Evolutionary conservation across 495 filamentous ascomycete species (phyloP).

Genomic region (Neurospora tetraspora): DNA sequence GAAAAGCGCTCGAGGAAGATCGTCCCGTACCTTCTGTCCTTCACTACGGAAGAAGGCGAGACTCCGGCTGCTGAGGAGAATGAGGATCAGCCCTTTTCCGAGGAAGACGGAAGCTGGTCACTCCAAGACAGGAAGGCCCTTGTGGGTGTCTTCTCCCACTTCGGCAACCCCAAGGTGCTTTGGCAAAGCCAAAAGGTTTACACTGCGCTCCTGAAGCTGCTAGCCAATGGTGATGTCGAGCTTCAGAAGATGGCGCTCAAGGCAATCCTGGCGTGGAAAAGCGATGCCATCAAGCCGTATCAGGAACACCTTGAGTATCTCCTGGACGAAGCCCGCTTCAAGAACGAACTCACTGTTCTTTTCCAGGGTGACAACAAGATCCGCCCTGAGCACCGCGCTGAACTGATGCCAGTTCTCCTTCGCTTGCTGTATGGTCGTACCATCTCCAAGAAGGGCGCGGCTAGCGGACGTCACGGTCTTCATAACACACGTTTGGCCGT

Average conservation of each 20-base stretch:
- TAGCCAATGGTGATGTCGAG: constrained; percentile 80
- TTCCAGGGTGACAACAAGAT: constrained; percentile 75
- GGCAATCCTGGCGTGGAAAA: constrained; percentile 83
- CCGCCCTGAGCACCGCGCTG: constrained; percentile 56
- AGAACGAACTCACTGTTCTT: constrained; percentile 81
- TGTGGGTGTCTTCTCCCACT: constrained; percentile 72
- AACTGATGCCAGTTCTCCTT: constrained; percentile 75
- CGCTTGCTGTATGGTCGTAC: constrained; percentile 81
- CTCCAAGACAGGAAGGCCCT: constrained; percentile 64
- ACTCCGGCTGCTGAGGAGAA: constrained; percentile 29
- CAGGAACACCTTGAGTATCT: constrained; percentile 81
- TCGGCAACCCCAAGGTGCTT: constrained; percentile 73
- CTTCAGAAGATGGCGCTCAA: constrained; percentile 78
- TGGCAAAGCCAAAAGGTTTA: constrained; percentile 72
- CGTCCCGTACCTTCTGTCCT: constrained; percentile 76
- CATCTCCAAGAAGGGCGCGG: constrained; percentile 68
- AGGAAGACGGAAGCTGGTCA: constrained; percentile 46
- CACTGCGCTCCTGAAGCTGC: constrained; percentile 55
- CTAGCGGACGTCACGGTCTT: constrained; percentile 48
- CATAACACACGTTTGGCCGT: constrained; percentile 53
- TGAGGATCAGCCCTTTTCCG: constrained; percentile 34
- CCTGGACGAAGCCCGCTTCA: constrained; percentile 82
- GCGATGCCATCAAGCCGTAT: constrained; percentile 61
- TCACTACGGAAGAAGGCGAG: constrained; percentile 45
- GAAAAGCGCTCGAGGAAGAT: constrained; percentile 78